Percentiles rank a stretch among this genome's conserved stretches.
phyloP scores from a whole-genome alignment of 306 rosid species.

The Castanea mollissima region DNA sequence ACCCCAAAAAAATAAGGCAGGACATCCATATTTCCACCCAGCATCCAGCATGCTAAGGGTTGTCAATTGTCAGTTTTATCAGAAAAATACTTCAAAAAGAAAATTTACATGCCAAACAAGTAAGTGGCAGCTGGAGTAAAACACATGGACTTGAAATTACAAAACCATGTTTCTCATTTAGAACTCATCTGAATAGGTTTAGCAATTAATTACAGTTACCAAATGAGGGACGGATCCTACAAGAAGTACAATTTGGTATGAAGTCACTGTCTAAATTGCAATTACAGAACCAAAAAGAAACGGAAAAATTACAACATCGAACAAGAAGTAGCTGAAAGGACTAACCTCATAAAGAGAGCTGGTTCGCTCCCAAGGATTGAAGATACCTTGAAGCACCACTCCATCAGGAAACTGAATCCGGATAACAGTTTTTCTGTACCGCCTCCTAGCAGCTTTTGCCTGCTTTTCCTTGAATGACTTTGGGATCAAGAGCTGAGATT shows the following conservation, averaged over 20 bases:
- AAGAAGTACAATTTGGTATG: not conserved
- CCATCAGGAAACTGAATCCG: slow-evolving; percentile 95
- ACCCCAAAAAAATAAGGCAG: not conserved
- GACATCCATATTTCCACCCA: not conserved
- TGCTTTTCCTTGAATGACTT: slow-evolving; percentile 86
- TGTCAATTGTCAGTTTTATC: not conserved
- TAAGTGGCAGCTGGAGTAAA: slow-evolving; percentile 5
- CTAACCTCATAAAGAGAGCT: slow-evolving; percentile 76
- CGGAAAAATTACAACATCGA: slow-evolving; percentile 1
- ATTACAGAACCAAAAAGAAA: not conserved
- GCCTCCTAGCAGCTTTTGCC: slow-evolving; percentile 69
- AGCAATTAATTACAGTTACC: not conserved
- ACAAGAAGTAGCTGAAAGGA: slow-evolving; percentile 16
- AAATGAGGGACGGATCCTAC: not conserved
- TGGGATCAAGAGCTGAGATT: slow-evolving; percentile 89
- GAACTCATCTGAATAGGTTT: not conserved
- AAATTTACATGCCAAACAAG: slow-evolving; percentile 11
- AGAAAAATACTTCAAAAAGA: not conserved
- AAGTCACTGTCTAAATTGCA: not conserved
- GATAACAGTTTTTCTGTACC: slow-evolving; percentile 62
- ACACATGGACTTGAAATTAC: not conserved
- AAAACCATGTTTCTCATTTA: not conserved
- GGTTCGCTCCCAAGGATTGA: slow-evolving; percentile 80
- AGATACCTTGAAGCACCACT: slow-evolving; percentile 84
- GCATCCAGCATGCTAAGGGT: not conserved